A percentile compares a stretch with the other conserved stretches of the same genome.
phyloP scores from a whole-genome alignment of 129 eudicot species.

The Smallanthus sonchifolius region DNA sequence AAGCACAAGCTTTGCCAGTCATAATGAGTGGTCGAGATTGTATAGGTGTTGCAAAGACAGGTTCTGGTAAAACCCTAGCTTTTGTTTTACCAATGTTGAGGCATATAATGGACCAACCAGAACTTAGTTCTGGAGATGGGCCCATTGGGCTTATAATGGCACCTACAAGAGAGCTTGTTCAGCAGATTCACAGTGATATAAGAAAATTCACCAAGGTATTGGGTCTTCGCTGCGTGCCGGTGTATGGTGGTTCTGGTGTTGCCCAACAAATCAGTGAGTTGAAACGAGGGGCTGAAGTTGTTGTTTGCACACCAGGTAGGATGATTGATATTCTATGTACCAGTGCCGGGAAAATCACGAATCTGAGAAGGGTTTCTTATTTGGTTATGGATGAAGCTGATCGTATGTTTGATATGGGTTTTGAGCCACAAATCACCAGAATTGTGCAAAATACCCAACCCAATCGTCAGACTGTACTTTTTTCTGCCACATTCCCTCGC shows the following conservation, averaged over 20 bases:
- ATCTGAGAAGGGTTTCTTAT: slow-evolving; percentile 70
- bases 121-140: slow-evolving; percentile 64
- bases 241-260: slow-evolving; percentile 85
- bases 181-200: slow-evolving; percentile 73
- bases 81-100: slow-evolving; percentile 82
- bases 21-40: slow-evolving; percentile 87
- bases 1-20: slow-evolving; percentile 71
- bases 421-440: slow-evolving; percentile 75
- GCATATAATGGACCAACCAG: slow-evolving; percentile 78
- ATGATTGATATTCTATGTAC: slow-evolving; percentile 82
- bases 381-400: slow-evolving; percentile 88
- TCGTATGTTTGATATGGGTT: slow-evolving; percentile 89
- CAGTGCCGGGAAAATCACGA: slow-evolving; percentile 74
- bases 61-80: slow-evolving; percentile 78
- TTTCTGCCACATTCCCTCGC: slow-evolving; percentile 81
- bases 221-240: slow-evolving; percentile 77
- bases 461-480: slow-evolving; percentile 76
- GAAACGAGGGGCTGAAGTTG: slow-evolving; percentile 76
- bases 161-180: slow-evolving; percentile 80
- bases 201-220: slow-evolving; percentile 58
- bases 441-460: slow-evolving; percentile 81
- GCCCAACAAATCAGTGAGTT: slow-evolving; percentile 79
- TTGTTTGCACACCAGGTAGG: slow-evolving; percentile 78
- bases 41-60: slow-evolving; percentile 77
- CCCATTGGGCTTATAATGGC: slow-evolving; percentile 85